These are phyloP conservation scores for Leishmania arabica DNA, from an alignment of 208 protist genomes.

Conservation along the genomic window DNA sequence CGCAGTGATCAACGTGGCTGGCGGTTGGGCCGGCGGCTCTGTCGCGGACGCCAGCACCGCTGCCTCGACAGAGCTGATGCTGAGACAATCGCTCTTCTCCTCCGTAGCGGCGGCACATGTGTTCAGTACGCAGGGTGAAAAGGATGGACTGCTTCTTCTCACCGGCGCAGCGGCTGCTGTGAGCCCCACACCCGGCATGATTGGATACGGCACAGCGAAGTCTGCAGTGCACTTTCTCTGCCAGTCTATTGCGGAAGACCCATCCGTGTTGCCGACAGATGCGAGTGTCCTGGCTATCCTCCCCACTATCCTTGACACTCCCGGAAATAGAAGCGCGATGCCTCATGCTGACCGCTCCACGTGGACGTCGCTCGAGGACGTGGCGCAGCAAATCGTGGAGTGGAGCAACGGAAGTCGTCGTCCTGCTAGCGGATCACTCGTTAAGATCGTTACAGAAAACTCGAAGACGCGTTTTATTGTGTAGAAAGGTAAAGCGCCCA, in stretches of 20 bases:
- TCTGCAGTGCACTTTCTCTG: slow-evolving; percentile 84
- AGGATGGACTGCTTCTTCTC: slow-evolving; percentile 58
- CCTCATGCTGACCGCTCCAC: slow-evolving; percentile 47
- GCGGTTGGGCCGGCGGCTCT: slow-evolving; percentile 68
- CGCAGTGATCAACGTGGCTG: slow-evolving; percentile 83
- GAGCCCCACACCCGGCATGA: slow-evolving; percentile 64
- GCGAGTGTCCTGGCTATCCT: slow-evolving; percentile 65
- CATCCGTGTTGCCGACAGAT: slow-evolving; percentile 38
- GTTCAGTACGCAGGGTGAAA: slow-evolving; percentile 38
- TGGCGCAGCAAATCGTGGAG: slow-evolving; percentile 39
- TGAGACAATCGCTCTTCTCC: slow-evolving; percentile 73
- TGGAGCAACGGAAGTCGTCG: slow-evolving; percentile 42
- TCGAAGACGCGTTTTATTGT: slow-evolving; percentile 21
- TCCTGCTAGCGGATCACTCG: slow-evolving; percentile 48
- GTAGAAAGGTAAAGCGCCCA: not conserved
- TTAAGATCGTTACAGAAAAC: slow-evolving; percentile 22
- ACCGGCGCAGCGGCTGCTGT: slow-evolving; percentile 37
- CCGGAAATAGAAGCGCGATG: slow-evolving; percentile 63
- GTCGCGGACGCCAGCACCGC: slow-evolving; percentile 33
- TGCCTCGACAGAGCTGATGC: slow-evolving; percentile 61
- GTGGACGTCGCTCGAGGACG: slow-evolving; percentile 58
- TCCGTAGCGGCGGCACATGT: slow-evolving; percentile 70
- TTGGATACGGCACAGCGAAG: slow-evolving; percentile 89
- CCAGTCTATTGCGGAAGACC: slow-evolving; percentile 45
- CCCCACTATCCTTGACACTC: slow-evolving; percentile 74